Percentiles rank a stretch among this genome's conserved stretches.
phyloP scores from a whole-genome alignment of 2,329 filamentous ascomycete species.

The Hymenoscyphus scutula region DNA sequence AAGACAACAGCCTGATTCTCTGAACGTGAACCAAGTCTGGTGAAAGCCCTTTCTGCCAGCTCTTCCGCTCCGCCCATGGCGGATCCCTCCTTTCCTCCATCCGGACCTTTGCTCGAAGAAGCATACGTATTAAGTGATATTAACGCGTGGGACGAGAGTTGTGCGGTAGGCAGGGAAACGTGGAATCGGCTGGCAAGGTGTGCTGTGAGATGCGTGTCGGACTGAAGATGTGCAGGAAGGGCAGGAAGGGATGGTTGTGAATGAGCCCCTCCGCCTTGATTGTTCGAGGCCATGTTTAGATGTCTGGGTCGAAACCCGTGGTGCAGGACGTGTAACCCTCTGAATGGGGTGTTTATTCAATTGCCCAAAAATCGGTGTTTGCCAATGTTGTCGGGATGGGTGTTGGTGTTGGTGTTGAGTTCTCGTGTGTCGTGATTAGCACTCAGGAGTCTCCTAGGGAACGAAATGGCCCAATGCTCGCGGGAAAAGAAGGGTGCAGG shows the following conservation, averaged over 20 bases:
- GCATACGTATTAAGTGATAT: constrained; percentile 95
- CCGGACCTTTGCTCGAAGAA: constrained; percentile 79
- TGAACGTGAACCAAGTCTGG: constrained; percentile 78
- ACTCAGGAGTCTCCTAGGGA: constrained; percentile 19
- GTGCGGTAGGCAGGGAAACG: constrained; percentile 81
- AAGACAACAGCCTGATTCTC: constrained; percentile 95
- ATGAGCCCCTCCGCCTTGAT: constrained; percentile 56
- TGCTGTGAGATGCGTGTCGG: constrained; percentile 74
- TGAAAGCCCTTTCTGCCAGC: constrained; percentile 80
- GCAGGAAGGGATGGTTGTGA: constrained; percentile 85
- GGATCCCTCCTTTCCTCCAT: constrained; percentile 89
- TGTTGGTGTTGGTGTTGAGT: background rate
- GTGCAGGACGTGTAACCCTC: constrained; percentile 9
- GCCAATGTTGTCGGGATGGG: constrained; percentile 1
- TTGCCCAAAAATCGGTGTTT: background rate
- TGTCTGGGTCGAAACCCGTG: constrained; percentile 30
- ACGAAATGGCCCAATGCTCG: constrained; percentile 14
- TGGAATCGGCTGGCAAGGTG: constrained; percentile 90
- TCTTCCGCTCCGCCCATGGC: constrained; percentile 92
- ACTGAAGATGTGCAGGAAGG: constrained; percentile 78
- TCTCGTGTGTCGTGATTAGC: background rate
- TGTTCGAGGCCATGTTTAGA: constrained; percentile 56
- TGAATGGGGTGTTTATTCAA: constrained; percentile 7
- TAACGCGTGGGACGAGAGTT: constrained; percentile 85
- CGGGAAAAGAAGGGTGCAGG: background rate